Evolutionary conservation across 2,329 filamentous ascomycete species (phyloP).

Genomic region (Phaeosphaeriaceae sp.): DNA sequence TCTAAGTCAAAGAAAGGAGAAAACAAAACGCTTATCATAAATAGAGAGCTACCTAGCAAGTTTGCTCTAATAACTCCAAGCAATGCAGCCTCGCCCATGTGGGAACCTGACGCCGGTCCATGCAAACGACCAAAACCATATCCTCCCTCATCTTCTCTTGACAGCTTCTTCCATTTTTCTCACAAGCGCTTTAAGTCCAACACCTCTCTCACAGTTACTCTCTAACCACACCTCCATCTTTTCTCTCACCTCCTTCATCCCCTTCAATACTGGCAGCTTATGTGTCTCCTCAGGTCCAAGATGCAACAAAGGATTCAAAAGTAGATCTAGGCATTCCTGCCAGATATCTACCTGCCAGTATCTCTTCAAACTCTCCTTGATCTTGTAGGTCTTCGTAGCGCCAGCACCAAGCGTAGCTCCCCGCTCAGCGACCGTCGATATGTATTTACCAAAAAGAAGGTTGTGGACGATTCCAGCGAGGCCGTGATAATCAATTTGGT

Average conservation of each 20-base stretch:
- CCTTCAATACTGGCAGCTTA: slow-evolving; percentile 74
- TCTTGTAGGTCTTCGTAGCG: slow-evolving; percentile 72
- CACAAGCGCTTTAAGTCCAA: slow-evolving; percentile 62
- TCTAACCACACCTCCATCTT: slow-evolving; percentile 86
- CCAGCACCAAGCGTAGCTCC: slow-evolving; percentile 62
- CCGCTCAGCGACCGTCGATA: slow-evolving; percentile 70
- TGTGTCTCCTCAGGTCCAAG: slow-evolving; percentile 68
- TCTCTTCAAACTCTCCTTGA: slow-evolving; percentile 83
- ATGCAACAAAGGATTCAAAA: slow-evolving; percentile 80
- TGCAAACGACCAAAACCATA: background rate
- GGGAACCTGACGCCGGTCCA: background rate
- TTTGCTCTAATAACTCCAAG: slow-evolving; percentile 13
- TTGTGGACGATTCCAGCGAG: slow-evolving; percentile 87
- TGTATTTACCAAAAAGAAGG: slow-evolving; percentile 92
- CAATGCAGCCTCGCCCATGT: slow-evolving; percentile 11
- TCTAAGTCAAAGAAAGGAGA: too few relatives aligned
- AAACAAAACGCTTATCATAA: too few relatives aligned
- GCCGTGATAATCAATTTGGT: slow-evolving; percentile 95
- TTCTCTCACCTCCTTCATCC: slow-evolving; percentile 72
- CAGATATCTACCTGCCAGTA: slow-evolving; percentile 98
- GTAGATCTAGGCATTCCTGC: slow-evolving; percentile 78
- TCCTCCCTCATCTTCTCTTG: slow-evolving; percentile 50
- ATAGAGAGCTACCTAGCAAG: too few relatives aligned
- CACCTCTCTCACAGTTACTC: slow-evolving; percentile 79
- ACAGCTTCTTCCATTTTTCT: slow-evolving; percentile 72